Conservation (phyloP, 2,329 filamentous ascomycete genomes). For the Elsinoe fawcettii region DNA sequence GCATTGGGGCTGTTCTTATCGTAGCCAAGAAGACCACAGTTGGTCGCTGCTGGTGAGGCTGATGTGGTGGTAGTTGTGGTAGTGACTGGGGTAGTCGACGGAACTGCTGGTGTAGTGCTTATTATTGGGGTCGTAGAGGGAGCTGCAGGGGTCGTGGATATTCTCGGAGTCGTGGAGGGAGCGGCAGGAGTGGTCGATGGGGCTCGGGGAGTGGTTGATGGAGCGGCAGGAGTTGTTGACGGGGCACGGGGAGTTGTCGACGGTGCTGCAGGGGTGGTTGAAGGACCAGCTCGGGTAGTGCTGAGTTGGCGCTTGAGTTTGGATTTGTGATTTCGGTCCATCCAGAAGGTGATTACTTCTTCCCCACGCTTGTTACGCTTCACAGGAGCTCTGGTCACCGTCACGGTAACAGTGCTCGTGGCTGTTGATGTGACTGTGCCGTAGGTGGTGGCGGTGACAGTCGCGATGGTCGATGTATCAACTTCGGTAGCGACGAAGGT, state of each 20-base stretch:
- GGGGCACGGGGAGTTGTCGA: neutral
- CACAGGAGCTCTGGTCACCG: neutral
- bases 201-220: neutral
- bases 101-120: neutral
- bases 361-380: neutral
- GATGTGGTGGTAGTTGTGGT: too few species aligned
- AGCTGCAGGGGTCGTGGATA: neutral
- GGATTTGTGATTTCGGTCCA: neutral
- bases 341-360: neutral
- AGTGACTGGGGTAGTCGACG: neutral
- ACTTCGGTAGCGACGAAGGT: neutral
- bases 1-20: neutral
- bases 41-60: neutral
- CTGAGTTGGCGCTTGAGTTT: neutral
- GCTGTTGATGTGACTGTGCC: neutral
- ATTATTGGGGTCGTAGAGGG: neutral
- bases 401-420: neutral
- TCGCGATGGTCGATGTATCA: neutral
- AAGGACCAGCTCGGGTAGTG: neutral
- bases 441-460: neutral
- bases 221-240: neutral
- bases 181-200: neutral
- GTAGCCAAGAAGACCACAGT: neutral
- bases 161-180: neutral
- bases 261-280: neutral